Evolutionary conservation across 495 filamentous ascomycete species (phyloP).

Genomic region (Usnea hakonensis): DNA sequence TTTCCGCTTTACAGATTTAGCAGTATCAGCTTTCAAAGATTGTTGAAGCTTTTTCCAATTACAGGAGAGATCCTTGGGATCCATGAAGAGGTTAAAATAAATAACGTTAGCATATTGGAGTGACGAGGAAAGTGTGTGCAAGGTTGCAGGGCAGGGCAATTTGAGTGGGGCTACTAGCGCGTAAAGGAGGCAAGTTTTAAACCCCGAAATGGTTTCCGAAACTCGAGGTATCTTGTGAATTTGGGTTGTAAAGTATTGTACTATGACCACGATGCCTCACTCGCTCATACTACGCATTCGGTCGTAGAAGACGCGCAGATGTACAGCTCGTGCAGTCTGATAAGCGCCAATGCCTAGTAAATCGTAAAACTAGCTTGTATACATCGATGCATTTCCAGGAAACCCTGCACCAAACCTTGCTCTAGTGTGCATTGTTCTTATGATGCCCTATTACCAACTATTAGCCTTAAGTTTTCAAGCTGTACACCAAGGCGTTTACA

Average conservation of each 20-base stretch:
- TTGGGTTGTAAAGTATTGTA: no score
- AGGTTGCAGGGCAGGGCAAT: neutral
- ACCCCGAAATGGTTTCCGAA: no score
- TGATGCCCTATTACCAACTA: conserved; percentile 64
- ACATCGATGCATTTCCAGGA: conserved; percentile 7
- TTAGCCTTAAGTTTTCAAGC: conserved; percentile 25
- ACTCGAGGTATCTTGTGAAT: no score
- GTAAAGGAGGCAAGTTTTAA: neutral
- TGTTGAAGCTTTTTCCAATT: conserved; percentile 75
- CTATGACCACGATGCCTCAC: neutral
- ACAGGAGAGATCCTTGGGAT: conserved; percentile 40
- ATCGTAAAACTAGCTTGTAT: conserved; percentile 7
- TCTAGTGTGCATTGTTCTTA: conserved; percentile 98
- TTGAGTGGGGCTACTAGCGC: conserved; percentile 4
- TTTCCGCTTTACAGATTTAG: conserved; percentile 16
- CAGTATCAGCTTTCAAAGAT: conserved; percentile 48
- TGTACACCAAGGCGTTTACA: conserved; percentile 30
- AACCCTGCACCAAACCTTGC: neutral
- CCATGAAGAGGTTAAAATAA: conserved; percentile 29
- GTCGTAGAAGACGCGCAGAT: neutral
- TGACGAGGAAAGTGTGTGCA: no score
- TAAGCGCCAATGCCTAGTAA: neutral
- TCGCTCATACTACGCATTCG: neutral
- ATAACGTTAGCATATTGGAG: neutral
- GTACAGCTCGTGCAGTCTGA: neutral